Base-by-base conservation (phyloP, 2,329 filamentous ascomycete genomes). In the Colletotrichum sp. region DNA sequence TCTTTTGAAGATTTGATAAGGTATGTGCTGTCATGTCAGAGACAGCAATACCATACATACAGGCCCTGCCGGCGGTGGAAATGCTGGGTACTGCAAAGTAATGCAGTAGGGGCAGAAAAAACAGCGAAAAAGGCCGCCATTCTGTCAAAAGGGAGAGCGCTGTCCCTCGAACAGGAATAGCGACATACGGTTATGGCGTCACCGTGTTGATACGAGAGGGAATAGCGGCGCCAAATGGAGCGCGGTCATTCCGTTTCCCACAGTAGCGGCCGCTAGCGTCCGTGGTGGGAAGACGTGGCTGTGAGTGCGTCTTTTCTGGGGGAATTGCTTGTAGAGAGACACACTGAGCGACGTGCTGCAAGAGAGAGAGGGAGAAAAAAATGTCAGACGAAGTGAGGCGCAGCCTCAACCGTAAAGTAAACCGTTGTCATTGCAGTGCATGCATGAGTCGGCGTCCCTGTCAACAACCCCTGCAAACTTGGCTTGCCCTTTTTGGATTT, bases 241-340 rank as follows among this genome's bases (percentile, higher is more conserved):
- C 70, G 59, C 73, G 73, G 73, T 62, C 73, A 76, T 73, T 76
- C 73, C 73, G 73, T 76, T 76, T 76, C 64, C 73, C 73, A 76
- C 73, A 76, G 73, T 73, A 76, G 73, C 64, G 70, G 59, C 64
- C 70, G 73, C 73, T 76, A 76, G 70, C 62, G 71, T 68, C 71
- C 71, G 75, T 65, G 69, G 72, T 76, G 63, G 62, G 57, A 67
- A 70, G 28, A 21, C 30, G 71, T 76, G 75, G 75, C 68, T 72
- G 72, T 70, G 68, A 69, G 44, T 69, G 67, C 55, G 63, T 65
- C 30, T 59, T 62, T 71, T 75, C 59, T 65, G 72, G 76, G 72
- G 76, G 68, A 76, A 60, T 49, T 55, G 72, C 57, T 21, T 68
- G 73, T 49, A 68, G 59, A 63, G 59, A 71, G 62, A 75, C 49